Conservation (phyloP, 1,139 yeast species). For the Kluyveromyces sp. region DNA sequence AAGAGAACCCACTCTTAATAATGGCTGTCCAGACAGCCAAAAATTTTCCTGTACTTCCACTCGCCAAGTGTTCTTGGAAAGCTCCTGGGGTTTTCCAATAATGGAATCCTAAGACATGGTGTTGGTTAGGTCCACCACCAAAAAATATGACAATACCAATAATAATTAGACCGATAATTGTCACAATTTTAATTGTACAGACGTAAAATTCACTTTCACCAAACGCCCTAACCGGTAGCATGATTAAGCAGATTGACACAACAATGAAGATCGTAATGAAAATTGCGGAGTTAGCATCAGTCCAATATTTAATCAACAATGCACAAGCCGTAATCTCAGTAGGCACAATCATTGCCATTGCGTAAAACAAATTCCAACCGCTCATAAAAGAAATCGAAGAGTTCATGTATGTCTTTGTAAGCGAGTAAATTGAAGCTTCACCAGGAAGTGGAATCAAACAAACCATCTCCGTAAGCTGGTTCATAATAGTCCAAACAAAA, state of each 20-base stretch:
- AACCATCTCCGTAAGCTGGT: conserved; percentile 55
- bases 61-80: conserved; percentile 36
- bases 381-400: conserved; percentile 64
- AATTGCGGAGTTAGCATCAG: conserved; percentile 35
- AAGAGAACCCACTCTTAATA: conserved; percentile 49
- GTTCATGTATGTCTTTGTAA: conserved; percentile 37
- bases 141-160: conserved; percentile 66
- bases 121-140: conserved; percentile 63
- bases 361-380: conserved; percentile 57
- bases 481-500: conserved; percentile 50
- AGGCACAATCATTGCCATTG: conserved; percentile 42
- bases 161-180: conserved; percentile 59
- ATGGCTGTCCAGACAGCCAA: conserved; percentile 59
- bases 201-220: conserved; percentile 40
- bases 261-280: conserved; percentile 41
- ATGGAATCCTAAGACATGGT: conserved; percentile 55
- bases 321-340: conserved; percentile 71
- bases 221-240: conserved; percentile 37
- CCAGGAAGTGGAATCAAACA: conserved; percentile 41
- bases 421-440: conserved; percentile 26
- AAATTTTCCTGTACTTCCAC: conserved; percentile 44
- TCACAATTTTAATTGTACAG: conserved; percentile 48
- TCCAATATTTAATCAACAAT: conserved; percentile 44
- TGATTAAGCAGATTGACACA: conserved; percentile 33
- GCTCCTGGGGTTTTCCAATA: conserved; percentile 56